A percentile compares a stretch with the other conserved stretches of the same genome.
These are phyloP conservation scores for Pseudopithomyces chartarum DNA, from an alignment of 2,329 filamentous ascomycete genomes.

Conservation along the genomic window DNA sequence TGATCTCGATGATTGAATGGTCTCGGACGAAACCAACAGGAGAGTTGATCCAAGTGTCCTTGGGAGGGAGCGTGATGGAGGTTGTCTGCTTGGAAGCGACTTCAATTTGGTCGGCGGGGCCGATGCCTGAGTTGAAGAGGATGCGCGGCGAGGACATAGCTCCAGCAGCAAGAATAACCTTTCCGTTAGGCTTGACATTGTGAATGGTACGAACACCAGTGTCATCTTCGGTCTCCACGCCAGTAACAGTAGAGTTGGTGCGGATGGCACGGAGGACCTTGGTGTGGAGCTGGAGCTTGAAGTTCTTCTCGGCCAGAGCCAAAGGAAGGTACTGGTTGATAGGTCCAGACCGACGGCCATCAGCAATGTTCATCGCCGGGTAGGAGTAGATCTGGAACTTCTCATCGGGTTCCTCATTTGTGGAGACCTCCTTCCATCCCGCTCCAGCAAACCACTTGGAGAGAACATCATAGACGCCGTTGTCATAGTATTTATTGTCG, in stretches of 20 bases:
- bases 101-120: conserved; percentile 29
- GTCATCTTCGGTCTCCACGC: conserved; percentile 22
- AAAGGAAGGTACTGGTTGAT: conserved; percentile 26
- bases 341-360: conserved; percentile 24
- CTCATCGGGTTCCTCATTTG: conserved; percentile 23
- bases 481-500: conserved; percentile 27
- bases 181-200: conserved; percentile 23
- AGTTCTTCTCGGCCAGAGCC: conserved; percentile 20
- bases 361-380: conserved; percentile 15
- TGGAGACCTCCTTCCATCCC: conserved; percentile 23
- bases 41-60: conserved; percentile 25
- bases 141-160: conserved; percentile 29
- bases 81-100: conserved; percentile 20
- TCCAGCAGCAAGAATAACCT: conserved; percentile 32
- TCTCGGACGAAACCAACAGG: conserved; percentile 37
- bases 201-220: conserved; percentile 18
- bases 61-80: conserved; percentile 19
- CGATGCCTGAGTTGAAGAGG: conserved; percentile 33
- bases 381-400: conserved; percentile 24
- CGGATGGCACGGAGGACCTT: conserved; percentile 25
- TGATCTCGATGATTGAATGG: conserved; percentile 19
- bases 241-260: conserved; percentile 17
- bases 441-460: conserved; percentile 20
- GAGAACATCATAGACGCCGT: conserved; percentile 21
- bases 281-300: conserved; percentile 27